Percentiles rank a stretch among this genome's conserved stretches.
Conservation (phyloP, 2,329 filamentous ascomycete species). For the Apiospora marii region DNA sequence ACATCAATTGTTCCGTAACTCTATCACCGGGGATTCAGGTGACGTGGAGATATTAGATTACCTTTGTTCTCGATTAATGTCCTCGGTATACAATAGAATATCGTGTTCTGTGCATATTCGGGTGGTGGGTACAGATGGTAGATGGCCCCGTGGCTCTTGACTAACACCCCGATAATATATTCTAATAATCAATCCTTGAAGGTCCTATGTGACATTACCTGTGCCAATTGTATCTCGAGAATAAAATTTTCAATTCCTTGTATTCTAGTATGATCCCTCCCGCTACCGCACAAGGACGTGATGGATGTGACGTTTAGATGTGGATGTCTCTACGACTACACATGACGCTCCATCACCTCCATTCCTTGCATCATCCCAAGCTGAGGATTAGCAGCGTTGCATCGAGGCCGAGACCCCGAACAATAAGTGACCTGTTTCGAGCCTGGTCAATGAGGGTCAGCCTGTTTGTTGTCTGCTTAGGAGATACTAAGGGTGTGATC, state of each 20-base stretch:
- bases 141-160: no score
- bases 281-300: neutral
- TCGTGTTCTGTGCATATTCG: neutral
- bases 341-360: neutral
- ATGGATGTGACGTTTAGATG: neutral
- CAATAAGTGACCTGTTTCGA: neutral
- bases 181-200: neutral
- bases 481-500: no score
- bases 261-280: neutral
- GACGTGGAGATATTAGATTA: neutral
- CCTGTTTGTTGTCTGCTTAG: neutral
- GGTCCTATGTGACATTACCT: neutral
- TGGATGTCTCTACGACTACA: constrained; percentile 1
- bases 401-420: neutral
- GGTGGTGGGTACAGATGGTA: neutral
- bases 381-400: neutral
- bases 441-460: neutral
- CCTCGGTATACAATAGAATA: neutral
- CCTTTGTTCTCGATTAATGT: neutral
- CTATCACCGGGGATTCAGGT: neutral
- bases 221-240: neutral
- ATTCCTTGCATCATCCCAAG: neutral
- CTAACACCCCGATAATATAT: neutral
- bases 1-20: neutral
- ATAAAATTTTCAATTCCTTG: neutral